A percentile compares a stretch with the other conserved stretches of the same genome.
phyloP scores from a whole-genome alignment of 441 rosid genomes.

The Populus hybrid region DNA sequence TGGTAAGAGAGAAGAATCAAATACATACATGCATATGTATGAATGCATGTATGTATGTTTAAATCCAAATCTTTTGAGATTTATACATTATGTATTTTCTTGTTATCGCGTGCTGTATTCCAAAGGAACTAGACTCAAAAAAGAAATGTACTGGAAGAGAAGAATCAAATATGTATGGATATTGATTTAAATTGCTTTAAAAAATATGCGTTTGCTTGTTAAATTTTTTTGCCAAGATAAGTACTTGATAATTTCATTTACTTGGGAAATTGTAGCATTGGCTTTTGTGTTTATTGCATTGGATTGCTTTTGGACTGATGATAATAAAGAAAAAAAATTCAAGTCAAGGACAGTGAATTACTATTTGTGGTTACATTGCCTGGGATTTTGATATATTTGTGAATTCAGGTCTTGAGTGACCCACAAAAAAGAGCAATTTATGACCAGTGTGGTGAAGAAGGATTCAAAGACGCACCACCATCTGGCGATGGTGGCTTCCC shows the following conservation, averaged over 20 bases:
- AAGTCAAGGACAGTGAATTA: not conserved
- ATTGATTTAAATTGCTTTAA: not conserved
- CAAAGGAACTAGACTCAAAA: too few species aligned
- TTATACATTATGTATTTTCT: too few species aligned
- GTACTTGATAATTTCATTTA: not conserved
- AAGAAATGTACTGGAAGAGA: not conserved
- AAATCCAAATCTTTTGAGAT: not conserved
- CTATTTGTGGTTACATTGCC: not conserved
- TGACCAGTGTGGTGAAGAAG: constrained; percentile 92
- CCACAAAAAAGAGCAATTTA: constrained; percentile 75
- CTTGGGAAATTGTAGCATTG: not conserved
- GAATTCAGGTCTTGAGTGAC: constrained; percentile 74
- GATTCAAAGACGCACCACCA: constrained; percentile 74
- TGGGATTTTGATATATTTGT: not conserved
- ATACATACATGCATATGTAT: not conserved
- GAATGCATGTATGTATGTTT: too few species aligned
- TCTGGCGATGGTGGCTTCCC: constrained; percentile 43
- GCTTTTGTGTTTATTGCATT: not conserved
- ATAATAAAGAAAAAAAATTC: not conserved
- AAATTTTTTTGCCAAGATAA: not conserved
- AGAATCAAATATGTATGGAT: too few species aligned
- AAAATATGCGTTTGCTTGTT: not conserved
- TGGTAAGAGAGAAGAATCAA: not conserved
- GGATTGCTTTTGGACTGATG: not conserved
- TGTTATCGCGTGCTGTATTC: too few species aligned